Base-by-base conservation (phyloP, 1,284 basidiomycete genomes). In the Afroboletus lepidellus region DNA sequence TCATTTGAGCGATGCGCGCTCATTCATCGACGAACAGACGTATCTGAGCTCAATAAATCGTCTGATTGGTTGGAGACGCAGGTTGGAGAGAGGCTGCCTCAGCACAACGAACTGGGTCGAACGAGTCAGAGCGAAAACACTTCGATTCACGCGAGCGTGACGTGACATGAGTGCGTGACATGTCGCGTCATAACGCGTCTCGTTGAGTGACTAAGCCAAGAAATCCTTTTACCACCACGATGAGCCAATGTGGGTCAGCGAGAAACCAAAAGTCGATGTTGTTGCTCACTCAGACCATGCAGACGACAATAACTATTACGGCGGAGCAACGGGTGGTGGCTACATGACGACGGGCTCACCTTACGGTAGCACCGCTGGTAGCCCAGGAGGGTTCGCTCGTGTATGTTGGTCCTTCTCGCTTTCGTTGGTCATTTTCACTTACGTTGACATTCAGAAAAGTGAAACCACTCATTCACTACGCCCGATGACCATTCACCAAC, bases 401-500 rank as follows among this genome's bases (percentile, higher is more conserved):
- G 75, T 76, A 54, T 45, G 70, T 57, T 44, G 50, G 18, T 27
- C 32, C 36, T 47, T 29, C n/a, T 37, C 18, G n/a, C 18, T 20
- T 23, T 46, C 7, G 5, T 48, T 16, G 13, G n/a, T 29, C 39
- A 29, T 44, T 37, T 39, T 59, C 13, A 58, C 44, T 16, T 1
- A 29, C 41, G 1, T 44, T 8, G 7, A 32, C 25, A 27, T 53
- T n/a, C 48, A 79, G 73, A 73, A 65, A 62, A 72, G 67, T 53
- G 83, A 76, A 71, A 71, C 78, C 25, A 73, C 77, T 0, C 82
- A 87, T 52, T 87, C 91, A 1, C 69, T 98, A 24, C 83, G 94
- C 41, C 93, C 96, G 6, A 81, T 97, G 41, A 96, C 92, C 4
- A 80, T 94, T 60, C 81, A 85, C 49, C 94, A 97, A 69, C 77